Conservation (phyloP, 805 yeast genomes). For the Monosporozyma unispora region DNA sequence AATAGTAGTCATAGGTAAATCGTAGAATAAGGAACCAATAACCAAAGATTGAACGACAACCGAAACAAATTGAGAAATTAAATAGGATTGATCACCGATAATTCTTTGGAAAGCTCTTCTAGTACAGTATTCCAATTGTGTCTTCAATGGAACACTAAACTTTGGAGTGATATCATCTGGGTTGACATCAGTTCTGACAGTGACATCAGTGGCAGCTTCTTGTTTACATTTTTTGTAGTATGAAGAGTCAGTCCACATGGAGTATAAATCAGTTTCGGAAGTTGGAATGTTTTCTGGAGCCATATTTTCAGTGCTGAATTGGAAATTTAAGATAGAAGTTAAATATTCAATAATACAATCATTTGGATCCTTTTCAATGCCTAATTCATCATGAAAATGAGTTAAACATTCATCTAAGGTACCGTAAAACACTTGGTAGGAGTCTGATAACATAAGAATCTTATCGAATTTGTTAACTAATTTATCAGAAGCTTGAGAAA, state of each 20-base stretch:
- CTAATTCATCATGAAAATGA: conserved; percentile 42
- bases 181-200: conserved; percentile 19
- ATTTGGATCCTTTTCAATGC: conserved; percentile 41
- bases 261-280: conserved; percentile 40
- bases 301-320: conserved; percentile 6
- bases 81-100: conserved; percentile 38
- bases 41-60: conserved; percentile 34
- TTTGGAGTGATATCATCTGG: conserved; percentile 23
- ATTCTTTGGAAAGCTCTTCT: conserved; percentile 38
- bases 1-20: conserved; percentile 34
- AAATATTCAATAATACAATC: conserved; percentile 58
- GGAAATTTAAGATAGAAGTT: conserved; percentile 45
- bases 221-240: conserved; percentile 17
- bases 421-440: conserved; percentile 42
- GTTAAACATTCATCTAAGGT: conserved; percentile 35
- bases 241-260: conserved; percentile 26
- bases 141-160: conserved; percentile 16
- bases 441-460: conserved; percentile 38
- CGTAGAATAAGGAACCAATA: conserved; percentile 44
- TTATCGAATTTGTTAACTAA: conserved; percentile 43
- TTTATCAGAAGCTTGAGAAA: conserved; percentile 41
- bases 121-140: conserved; percentile 39
- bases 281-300: conserved; percentile 4
- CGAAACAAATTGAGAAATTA: conserved; percentile 35
- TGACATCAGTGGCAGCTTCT: conserved; percentile 25